Evolutionary conservation across 495 filamentous ascomycete species (phyloP).

Genomic region (Usnea hakonensis): DNA sequence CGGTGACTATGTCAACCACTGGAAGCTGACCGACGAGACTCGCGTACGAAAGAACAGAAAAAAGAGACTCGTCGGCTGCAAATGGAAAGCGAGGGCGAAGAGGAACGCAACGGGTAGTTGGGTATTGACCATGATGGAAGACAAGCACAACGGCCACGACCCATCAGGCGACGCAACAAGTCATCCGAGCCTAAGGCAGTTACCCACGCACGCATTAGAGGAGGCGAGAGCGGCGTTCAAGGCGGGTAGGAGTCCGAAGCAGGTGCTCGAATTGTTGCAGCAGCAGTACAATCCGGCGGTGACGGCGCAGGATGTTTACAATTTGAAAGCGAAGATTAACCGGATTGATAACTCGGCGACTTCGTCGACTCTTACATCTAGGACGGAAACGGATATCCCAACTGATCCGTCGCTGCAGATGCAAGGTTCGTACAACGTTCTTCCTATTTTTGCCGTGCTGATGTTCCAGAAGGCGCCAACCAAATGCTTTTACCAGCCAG

Average conservation of each 20-base stretch:
- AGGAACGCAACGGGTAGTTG: constrained; percentile 15
- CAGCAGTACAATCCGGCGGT: constrained; percentile 17
- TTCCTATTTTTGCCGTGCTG: not conserved
- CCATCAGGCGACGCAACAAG: constrained; percentile 13
- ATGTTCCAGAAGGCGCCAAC: not conserved
- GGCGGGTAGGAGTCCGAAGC: constrained; percentile 20
- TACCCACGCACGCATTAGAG: constrained; percentile 18
- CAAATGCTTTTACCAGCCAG: not conserved
- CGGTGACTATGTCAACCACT: constrained; percentile 25
- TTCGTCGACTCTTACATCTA: constrained; percentile 11
- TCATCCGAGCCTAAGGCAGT: constrained; percentile 21
- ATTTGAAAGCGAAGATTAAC: constrained; percentile 25
- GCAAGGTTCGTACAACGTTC: constrained; percentile 1
- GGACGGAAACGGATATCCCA: constrained; percentile 14
- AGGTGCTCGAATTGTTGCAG: constrained; percentile 22
- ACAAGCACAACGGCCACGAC: constrained; percentile 22
- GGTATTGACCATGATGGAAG: constrained; percentile 25
- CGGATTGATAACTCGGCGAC: constrained; percentile 16
- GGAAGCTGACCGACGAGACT: constrained; percentile 22
- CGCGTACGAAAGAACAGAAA: constrained; percentile 24
- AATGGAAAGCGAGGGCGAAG: constrained; percentile 23
- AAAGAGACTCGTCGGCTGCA: constrained; percentile 21
- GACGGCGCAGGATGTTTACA: constrained; percentile 25
- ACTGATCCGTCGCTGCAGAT: constrained; percentile 13
- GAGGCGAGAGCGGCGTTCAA: constrained; percentile 18